Percentiles rank a stretch among this genome's conserved stretches.
phyloP scores from a whole-genome alignment of 768 basidiomycete genomes.

The Lactifluus pinguis region DNA sequence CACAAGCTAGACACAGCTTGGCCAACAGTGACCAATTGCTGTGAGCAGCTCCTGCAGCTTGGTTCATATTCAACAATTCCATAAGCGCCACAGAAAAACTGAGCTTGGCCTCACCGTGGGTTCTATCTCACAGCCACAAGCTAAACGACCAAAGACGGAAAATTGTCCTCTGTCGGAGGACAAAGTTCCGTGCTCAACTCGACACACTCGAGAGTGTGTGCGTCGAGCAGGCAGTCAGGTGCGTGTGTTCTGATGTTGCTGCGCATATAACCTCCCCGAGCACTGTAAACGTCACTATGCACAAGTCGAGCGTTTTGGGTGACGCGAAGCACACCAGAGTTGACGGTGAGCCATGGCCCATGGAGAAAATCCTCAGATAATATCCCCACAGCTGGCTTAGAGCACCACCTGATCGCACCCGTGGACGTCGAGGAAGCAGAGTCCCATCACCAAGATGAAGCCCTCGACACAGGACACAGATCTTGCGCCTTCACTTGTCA shows the following conservation, averaged over 20 bases:
- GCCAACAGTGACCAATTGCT: no score
- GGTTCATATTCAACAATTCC: no score
- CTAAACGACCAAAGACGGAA: no score
- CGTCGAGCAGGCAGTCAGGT: constrained; percentile 81
- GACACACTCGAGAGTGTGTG: constrained; percentile 81
- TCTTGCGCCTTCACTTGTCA: constrained; percentile 13
- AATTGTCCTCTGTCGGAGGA: no score
- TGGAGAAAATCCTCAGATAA: neutral
- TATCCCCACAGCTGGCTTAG: neutral
- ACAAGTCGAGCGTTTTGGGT: constrained; percentile 7
- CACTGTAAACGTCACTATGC: no score
- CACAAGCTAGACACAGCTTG: no score
- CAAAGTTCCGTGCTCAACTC: no score
- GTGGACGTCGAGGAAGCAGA: constrained; percentile 24
- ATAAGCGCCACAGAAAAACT: no score
- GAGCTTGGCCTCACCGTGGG: no score
- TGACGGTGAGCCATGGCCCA: constrained; percentile 11
- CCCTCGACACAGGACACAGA: constrained; percentile 3
- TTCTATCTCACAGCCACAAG: no score
- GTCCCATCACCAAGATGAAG: constrained; percentile 5
- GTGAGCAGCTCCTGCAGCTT: no score
- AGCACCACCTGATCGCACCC: constrained; percentile 9
- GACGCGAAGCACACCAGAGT: constrained; percentile 1
- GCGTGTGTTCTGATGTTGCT: constrained; percentile 73
- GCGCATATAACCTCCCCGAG: no score